These are phyloP conservation scores for Staphylotrichum longicolle DNA, from an alignment of 495 filamentous ascomycete species.

Conservation along the genomic window DNA sequence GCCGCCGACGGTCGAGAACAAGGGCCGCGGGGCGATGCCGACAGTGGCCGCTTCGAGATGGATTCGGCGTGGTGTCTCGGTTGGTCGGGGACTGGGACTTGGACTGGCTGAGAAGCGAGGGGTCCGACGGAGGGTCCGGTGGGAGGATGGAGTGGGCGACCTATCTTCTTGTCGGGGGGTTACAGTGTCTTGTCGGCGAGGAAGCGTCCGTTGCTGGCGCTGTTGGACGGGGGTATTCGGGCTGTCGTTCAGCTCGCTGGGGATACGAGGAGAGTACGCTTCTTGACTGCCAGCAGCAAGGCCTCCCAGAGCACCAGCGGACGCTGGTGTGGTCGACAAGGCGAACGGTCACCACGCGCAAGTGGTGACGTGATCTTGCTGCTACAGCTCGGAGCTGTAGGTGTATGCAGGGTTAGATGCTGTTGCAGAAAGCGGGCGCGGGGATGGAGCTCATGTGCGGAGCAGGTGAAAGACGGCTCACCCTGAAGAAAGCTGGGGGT, in stretches of 20 bases:
- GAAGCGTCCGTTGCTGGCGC: conserved; percentile 46
- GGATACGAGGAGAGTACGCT: conserved; percentile 40
- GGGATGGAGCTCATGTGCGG: conserved; percentile 8
- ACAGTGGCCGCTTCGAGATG: conserved; percentile 38
- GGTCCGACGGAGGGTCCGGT: conserved; percentile 46
- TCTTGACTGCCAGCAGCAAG: conserved; percentile 44
- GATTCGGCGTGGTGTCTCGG: conserved; percentile 31
- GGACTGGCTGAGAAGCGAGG: conserved; percentile 46
- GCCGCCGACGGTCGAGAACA: conserved; percentile 33
- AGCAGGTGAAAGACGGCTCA: conserved; percentile 17
- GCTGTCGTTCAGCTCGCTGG: conserved; percentile 46
- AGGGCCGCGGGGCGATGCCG: conserved; percentile 37
- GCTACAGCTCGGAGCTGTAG: conserved; percentile 3
- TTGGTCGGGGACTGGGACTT: conserved; percentile 34
- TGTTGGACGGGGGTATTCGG: conserved; percentile 30
- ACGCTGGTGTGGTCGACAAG: conserved; percentile 44
- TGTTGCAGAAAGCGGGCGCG: conserved; percentile 13
- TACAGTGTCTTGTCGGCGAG: conserved; percentile 29
- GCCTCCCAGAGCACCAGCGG: conserved; percentile 36
- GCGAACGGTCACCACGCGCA: conserved; percentile 43
- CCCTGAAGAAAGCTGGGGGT: conserved; percentile 17
- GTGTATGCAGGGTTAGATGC: conserved; percentile 16
- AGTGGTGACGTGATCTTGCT: conserved; percentile 34
- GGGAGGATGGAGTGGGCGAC: conserved; percentile 43
- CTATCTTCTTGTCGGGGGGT: conserved; percentile 33